Evolutionary conservation across 768 basidiomycete species (phyloP).

Genomic region (Tylopilus subfusipes): DNA sequence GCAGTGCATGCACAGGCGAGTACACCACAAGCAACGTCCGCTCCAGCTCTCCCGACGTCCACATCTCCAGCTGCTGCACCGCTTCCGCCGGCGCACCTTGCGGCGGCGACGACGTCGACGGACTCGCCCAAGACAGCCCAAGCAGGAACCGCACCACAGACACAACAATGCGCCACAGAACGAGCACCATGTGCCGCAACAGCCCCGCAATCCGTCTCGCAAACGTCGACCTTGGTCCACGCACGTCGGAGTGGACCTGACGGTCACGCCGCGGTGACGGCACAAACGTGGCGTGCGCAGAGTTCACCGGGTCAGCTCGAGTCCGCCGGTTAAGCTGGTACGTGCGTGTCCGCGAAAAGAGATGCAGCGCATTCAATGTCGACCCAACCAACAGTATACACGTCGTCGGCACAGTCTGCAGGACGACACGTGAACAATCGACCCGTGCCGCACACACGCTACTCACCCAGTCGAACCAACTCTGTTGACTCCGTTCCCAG

Average conservation of each 20-base stretch:
- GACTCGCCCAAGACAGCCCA: constrained; percentile 49
- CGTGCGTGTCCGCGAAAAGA: constrained; percentile 64
- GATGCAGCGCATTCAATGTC: constrained; percentile 56
- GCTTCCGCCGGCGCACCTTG: constrained; percentile 41
- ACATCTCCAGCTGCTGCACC: constrained; percentile 76
- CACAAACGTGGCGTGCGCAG: constrained; percentile 67
- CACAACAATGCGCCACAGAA: constrained; percentile 49
- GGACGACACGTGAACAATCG: constrained; percentile 9
- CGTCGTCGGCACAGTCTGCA: constrained; percentile 64
- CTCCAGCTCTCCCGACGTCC: constrained; percentile 74
- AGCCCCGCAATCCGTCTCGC: constrained; percentile 34
- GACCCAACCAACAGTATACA: constrained; percentile 53
- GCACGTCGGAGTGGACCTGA: constrained; percentile 27
- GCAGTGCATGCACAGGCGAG: constrained; percentile 69
- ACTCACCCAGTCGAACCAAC: constrained; percentile 82
- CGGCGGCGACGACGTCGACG: constrained; percentile 32
- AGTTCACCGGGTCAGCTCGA: constrained; percentile 57
- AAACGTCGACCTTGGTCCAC: constrained; percentile 44
- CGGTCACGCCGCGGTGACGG: constrained; percentile 36
- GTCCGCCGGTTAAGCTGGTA: constrained; percentile 64
- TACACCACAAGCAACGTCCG: constrained; percentile 68
- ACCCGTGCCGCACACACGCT: constrained; percentile 6
- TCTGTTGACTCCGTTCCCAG: constrained; percentile 54
- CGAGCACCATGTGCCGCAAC: constrained; percentile 34
- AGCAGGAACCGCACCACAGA: constrained; percentile 65